These are phyloP conservation scores for Cucurbita maxima DNA, from an alignment of 306 rosid genomes.

Conservation along the genomic window DNA sequence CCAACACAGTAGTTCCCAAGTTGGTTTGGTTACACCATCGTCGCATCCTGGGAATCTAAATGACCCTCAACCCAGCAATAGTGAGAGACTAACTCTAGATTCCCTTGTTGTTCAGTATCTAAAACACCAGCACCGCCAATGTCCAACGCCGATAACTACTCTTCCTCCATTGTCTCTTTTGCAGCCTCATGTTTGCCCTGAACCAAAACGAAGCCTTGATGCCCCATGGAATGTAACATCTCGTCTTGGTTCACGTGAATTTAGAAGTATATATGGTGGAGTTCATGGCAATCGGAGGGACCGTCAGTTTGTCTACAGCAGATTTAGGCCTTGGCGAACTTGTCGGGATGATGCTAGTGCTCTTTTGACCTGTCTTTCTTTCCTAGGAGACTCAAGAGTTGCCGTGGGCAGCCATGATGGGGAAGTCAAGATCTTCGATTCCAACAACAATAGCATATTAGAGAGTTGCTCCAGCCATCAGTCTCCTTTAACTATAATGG, in stretches of 20 bases:
- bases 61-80: conserved; percentile 56
- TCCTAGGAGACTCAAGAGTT: conserved; percentile 67
- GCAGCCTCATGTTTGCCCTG: conserved; percentile 92
- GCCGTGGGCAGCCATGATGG: conserved; percentile 89
- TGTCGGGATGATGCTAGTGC: conserved; percentile 78
- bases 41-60: conserved; percentile 33
- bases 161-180: conserved; percentile 92
- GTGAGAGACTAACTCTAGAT: conserved; percentile 72
- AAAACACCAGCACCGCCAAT: conserved; percentile 98
- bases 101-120: conserved; percentile 84
- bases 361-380: conserved; percentile 73
- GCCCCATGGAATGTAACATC: conserved; percentile 87
- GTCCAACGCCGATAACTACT: conserved; percentile 95
- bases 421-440: conserved; percentile 74
- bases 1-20: conserved; percentile 27
- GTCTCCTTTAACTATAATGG: conserved; percentile 66
- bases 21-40: conserved; percentile 39
- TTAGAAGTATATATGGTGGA: conserved; percentile 63
- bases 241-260: conserved; percentile 88
- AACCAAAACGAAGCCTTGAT: conserved; percentile 83
- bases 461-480: conserved; percentile 82
- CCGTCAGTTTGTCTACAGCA: conserved; percentile 87
- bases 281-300: conserved; percentile 90
- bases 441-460: conserved; percentile 51
- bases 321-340: conserved; percentile 95